These are phyloP conservation scores for Trapa bicornis DNA, from an alignment of 345 rosid genomes.

Conservation along the genomic window DNA sequence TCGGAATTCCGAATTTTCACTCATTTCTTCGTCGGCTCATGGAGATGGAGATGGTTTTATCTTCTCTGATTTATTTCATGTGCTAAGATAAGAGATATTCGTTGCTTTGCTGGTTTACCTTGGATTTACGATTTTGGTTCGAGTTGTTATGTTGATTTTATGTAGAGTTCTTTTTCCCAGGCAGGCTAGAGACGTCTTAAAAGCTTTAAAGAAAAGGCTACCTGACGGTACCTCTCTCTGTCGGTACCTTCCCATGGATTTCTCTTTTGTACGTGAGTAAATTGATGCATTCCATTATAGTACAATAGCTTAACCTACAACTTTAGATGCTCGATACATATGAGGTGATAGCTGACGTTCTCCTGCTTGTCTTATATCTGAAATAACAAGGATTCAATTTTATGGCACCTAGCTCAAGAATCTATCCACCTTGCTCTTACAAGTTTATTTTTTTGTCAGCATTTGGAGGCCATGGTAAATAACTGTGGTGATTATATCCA, in stretches of 20 bases:
- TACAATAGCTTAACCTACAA: background rate
- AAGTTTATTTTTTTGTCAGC: slow-evolving; percentile 23
- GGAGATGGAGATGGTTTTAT: background rate
- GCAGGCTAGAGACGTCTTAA: slow-evolving; percentile 84
- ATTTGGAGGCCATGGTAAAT: slow-evolving; percentile 88
- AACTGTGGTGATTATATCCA: slow-evolving; percentile 89
- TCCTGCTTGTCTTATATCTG: background rate
- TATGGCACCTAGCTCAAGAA: background rate
- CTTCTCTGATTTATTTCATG: background rate
- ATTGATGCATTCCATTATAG: background rate
- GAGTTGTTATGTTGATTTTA: background rate
- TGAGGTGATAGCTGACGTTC: background rate
- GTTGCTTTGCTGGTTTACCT: background rate
- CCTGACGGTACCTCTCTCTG: slow-evolving; percentile 71
- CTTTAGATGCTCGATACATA: background rate
- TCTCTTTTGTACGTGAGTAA: background rate
- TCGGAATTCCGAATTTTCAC: background rate
- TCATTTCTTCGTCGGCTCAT: background rate
- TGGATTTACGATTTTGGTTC: background rate
- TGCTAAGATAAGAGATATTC: background rate
- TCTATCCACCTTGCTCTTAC: background rate
- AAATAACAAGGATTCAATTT: background rate
- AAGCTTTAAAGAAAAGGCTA: slow-evolving; percentile 80
- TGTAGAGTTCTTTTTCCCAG: slow-evolving; percentile 21
- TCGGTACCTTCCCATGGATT: slow-evolving; percentile 42